Percentiles rank a stretch among this genome's conserved stretches.
phyloP scores from a whole-genome alignment of 257 asterid genomes.

The Solanum medicagineum region DNA sequence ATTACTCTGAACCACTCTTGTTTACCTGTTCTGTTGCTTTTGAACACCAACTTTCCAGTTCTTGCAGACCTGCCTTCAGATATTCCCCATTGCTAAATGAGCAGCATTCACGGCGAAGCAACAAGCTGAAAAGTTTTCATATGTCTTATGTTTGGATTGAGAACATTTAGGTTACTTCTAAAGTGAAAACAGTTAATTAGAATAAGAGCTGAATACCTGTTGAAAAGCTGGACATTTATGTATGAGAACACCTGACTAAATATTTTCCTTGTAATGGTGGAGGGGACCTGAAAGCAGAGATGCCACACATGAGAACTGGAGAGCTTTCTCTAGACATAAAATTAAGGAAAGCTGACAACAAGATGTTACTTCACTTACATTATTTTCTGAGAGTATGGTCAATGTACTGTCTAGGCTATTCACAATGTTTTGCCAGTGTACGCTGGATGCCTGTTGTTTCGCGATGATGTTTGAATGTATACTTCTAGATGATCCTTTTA shows the following conservation, averaged over 20 bases:
- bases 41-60: conserved; percentile 73
- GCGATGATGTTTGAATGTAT: conserved; percentile 47
- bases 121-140: conserved; percentile 35
- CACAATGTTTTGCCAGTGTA: conserved; percentile 79
- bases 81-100: conserved; percentile 94
- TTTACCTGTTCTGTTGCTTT: conserved; percentile 60
- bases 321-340: not conserved
- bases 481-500: conserved; percentile 56
- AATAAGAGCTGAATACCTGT: conserved; percentile 44
- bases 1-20: not conserved
- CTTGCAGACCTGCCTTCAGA: conserved; percentile 84
- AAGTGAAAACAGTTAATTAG: not conserved
- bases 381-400: conserved; percentile 51
- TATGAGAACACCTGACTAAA: conserved; percentile 89
- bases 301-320: not conserved
- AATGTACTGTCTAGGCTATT: conserved; percentile 53
- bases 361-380: conserved; percentile 30
- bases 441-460: conserved; percentile 65
- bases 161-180: not conserved
- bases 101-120: conserved; percentile 94
- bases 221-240: conserved; percentile 93
- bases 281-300: conserved; percentile 46
- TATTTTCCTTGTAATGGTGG: conserved; percentile 58
- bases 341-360: conserved; percentile 1
- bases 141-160: not conserved